Conservation (phyloP, 352 stramenopile species). For the Lagenidium sp. region DNA sequence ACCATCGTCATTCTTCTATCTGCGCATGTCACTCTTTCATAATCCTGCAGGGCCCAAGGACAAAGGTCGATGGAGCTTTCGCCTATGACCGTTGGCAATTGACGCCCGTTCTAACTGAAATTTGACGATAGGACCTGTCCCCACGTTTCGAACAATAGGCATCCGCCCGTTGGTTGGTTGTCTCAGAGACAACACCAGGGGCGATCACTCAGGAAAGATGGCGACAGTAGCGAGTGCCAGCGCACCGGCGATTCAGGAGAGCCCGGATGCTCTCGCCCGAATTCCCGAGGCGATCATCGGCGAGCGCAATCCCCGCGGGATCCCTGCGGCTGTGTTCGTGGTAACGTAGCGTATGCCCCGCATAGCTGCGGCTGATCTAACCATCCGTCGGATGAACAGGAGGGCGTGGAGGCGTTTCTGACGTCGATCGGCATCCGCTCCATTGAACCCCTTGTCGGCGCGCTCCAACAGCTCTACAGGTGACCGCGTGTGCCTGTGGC, state of each 20-base stretch:
- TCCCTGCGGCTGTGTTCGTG: conserved; percentile 72
- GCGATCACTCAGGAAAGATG: no score
- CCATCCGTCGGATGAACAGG: conserved; percentile 16
- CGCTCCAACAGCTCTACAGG: conserved; percentile 80
- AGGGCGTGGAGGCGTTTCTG: conserved; percentile 70
- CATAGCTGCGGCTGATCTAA: background rate
- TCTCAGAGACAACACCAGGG: no score
- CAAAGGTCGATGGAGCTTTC: no score
- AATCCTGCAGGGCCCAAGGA: no score
- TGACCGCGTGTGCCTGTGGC: conserved; percentile 3
- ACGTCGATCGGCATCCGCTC: conserved; percentile 30
- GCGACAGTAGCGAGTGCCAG: conserved; percentile 18
- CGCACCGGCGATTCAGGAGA: conserved; percentile 37
- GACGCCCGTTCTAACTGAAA: no score
- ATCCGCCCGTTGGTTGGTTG: no score
- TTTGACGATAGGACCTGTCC: no score
- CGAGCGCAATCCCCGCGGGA: conserved; percentile 70
- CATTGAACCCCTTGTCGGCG: conserved; percentile 71
- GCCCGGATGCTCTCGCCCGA: conserved; percentile 53
- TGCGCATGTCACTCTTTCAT: no score
- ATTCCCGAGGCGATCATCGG: conserved; percentile 70
- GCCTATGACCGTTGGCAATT: no score
- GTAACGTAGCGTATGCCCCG: conserved; percentile 12
- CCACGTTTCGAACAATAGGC: no score
- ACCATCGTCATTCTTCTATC: no score